Percentiles rank a stretch among this genome's conserved stretches.
These are phyloP conservation scores for Hordeum marinum DNA, from an alignment of 176 grass and related monocot genomes.

Conservation along the genomic window DNA sequence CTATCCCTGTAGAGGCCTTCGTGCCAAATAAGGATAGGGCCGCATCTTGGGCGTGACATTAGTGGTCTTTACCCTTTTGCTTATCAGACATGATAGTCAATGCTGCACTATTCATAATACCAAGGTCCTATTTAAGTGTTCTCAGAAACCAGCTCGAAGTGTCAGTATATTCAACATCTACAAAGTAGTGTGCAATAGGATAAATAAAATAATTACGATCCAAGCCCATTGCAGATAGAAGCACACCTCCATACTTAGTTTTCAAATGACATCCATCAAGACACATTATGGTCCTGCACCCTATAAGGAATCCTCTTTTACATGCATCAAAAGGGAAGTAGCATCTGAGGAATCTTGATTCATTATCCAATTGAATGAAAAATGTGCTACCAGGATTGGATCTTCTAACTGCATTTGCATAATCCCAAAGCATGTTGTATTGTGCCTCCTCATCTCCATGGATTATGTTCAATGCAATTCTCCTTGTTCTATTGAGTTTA, in stretches of 20 bases:
- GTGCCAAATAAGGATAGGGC: too few relatives aligned
- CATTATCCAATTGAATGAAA: background rate
- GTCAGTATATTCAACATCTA: background rate
- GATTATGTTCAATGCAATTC: background rate
- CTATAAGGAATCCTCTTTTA: background rate
- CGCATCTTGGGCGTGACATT: too few relatives aligned
- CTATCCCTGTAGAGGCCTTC: too few relatives aligned
- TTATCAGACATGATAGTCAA: too few relatives aligned
- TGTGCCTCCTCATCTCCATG: background rate
- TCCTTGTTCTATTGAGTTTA: background rate
- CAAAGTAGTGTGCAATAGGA: background rate
- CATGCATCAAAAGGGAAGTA: background rate
- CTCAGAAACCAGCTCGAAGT: background rate
- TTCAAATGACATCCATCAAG: background rate
- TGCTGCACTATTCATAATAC: too few relatives aligned
- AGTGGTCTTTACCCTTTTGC: too few relatives aligned
- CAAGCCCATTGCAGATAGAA: background rate
- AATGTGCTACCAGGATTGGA: background rate
- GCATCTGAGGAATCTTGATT: background rate
- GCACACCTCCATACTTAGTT: background rate
- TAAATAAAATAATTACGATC: background rate
- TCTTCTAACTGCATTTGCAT: background rate
- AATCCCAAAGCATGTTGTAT: background rate
- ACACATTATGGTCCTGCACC: background rate
- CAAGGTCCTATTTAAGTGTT: background rate